Evolutionary conservation across 129 eudicot genomes (phyloP), one percentile per base, ranked within the genome.

Genomic region (Arctium lappa): DNA sequence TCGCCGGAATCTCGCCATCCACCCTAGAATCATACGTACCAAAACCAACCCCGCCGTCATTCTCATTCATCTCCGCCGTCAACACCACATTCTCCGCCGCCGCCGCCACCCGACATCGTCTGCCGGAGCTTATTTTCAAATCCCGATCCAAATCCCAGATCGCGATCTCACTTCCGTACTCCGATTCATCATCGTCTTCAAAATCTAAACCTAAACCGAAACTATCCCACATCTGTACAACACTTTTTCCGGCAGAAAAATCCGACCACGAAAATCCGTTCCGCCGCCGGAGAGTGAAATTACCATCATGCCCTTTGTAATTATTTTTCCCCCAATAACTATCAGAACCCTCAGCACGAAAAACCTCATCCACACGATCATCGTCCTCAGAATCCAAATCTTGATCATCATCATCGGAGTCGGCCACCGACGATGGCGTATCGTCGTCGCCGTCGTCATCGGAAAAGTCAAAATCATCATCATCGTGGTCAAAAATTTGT

Each of bases 221-320:
- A 63, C 97, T 89, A 73, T 95, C 98, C 98, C 98, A 95, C 29
- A 95, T 77, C 91, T 90, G 91, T 2, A 95, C 98, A 30, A 95
- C 98, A 50, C 90, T 91, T 18, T 88, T 91, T 2, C 94, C 94
- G 72, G 88, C 85, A 0, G 93, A 31, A 50, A 94, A 91, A 13
- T 94, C 98, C 79, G 93, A 83, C 97, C 89, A 90, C 1, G 91
- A 81, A 12, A 88, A 89, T 73, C 86, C 29, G 7, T 85, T 85
- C 9, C 89, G 73, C 39, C 89, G 89, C 29, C 90, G 91, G 81
- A 89, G 89, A 40, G 78, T 85, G 68, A 81, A 89, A 77, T 78
- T 77, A 71, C 88, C 87, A 33, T 85, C 69, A 46, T 36, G 63
- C 76, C 88, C 72, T 22, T 42, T 66, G 76, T 70, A 10, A 13